Conservation (phyloP, 2,329 filamentous ascomycete genomes). For the Teratosphaeria nubilosa region DNA sequence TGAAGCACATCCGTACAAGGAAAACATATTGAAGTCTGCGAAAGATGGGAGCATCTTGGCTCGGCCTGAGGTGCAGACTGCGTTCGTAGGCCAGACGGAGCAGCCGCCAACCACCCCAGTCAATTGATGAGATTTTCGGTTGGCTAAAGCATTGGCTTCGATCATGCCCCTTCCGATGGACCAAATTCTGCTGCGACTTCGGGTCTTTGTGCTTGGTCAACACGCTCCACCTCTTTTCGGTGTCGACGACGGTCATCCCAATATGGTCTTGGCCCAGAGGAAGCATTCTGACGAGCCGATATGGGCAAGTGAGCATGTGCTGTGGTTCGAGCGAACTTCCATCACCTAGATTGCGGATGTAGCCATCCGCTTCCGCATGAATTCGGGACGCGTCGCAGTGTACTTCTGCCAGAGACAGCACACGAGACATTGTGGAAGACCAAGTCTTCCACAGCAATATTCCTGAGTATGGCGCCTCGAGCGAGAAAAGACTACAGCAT, state of each 20-base stretch:
- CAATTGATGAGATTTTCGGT: not conserved
- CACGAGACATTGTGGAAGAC: not conserved
- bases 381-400: too few relatives aligned
- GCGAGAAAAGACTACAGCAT: not conserved
- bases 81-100: conserved; percentile 15
- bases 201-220: not conserved
- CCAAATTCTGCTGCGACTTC: not conserved
- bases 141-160: not conserved
- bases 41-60: conserved; percentile 17
- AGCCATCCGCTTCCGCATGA: too few relatives aligned
- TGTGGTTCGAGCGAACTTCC: too few relatives aligned
- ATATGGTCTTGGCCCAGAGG: too few relatives aligned
- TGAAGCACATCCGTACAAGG: conserved; percentile 79
- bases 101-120: conserved; percentile 2
- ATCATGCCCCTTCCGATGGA: not conserved
- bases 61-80: conserved; percentile 28
- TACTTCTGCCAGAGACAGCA: not conserved
- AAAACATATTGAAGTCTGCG: conserved; percentile 68
- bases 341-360: too few relatives aligned
- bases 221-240: too few relatives aligned
- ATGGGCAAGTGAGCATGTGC: too few relatives aligned
- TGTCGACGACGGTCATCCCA: too few relatives aligned
- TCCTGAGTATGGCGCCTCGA: not conserved
- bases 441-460: not conserved
- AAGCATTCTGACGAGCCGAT: too few relatives aligned